A percentile compares a stretch with the other conserved stretches of the same genome.
Evolutionary conservation across 1,284 basidiomycete genomes (phyloP).

Genomic region (Rhodotorula sp.): DNA sequence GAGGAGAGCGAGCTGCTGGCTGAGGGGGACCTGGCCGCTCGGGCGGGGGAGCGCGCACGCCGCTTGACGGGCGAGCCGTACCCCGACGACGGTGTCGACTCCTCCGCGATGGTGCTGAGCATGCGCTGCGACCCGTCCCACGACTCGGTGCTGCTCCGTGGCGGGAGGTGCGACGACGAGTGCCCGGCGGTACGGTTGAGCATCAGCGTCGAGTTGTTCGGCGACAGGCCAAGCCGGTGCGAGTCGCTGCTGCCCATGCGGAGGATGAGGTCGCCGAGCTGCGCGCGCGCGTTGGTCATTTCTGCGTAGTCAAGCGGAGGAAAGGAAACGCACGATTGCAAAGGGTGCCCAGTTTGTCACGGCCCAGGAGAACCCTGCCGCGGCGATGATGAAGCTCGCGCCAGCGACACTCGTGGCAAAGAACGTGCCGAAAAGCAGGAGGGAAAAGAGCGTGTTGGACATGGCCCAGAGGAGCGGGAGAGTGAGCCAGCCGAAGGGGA

Average conservation of each 20-base stretch:
- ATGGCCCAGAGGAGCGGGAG: conserved; percentile 84
- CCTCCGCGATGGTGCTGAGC: neutral
- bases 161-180: neutral
- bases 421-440: conserved; percentile 56
- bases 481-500: conserved; percentile 50
- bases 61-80: neutral
- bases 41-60: neutral
- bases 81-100: neutral
- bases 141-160: neutral
- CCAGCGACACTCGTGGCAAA: conserved; percentile 52
- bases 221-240: neutral
- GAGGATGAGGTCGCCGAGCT: conserved; percentile 42
- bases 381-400: conserved; percentile 55
- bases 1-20: neutral
- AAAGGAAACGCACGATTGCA: conserved; percentile 25
- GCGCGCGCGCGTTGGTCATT: neutral
- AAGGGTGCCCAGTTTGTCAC: conserved; percentile 47
- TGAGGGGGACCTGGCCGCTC: neutral
- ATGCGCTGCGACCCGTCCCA: neutral
- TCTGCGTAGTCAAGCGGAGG: too few relatives aligned
- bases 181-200: neutral
- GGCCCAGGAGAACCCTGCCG: conserved; percentile 58
- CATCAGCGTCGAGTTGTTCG: conserved; percentile 13
- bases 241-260: conserved; percentile 17
- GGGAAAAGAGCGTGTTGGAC: conserved; percentile 74